A percentile compares a stretch with the other conserved stretches of the same genome.
phyloP scores from a whole-genome alignment of 306 rosid genomes.

The Vachellia collinsii region DNA sequence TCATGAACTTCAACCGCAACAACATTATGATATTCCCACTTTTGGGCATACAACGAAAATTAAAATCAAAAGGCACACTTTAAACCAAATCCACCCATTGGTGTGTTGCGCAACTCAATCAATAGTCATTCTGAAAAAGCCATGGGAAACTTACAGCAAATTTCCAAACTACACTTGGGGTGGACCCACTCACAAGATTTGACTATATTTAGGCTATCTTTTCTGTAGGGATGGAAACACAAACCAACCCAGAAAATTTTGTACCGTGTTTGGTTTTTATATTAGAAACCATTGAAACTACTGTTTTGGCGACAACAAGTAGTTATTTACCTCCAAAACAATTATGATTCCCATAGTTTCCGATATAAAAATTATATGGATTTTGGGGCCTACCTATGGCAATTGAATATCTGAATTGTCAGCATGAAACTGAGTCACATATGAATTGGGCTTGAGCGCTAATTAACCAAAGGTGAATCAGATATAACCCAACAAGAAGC shows the following conservation, averaged over 20 bases:
- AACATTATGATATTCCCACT: neutral
- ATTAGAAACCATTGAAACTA: neutral
- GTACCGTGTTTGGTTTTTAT: neutral
- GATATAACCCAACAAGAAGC: too few species aligned
- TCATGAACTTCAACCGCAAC: neutral
- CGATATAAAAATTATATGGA: neutral
- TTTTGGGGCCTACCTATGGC: neutral
- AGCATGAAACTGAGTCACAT: too few species aligned
- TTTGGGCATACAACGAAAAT: neutral
- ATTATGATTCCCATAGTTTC: neutral
- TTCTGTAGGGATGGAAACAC: constrained; percentile 18
- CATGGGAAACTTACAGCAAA: neutral
- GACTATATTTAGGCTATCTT: neutral
- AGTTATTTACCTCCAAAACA: neutral
- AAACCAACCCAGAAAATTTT: constrained; percentile 19
- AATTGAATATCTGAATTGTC: too few species aligned
- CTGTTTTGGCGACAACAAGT: neutral
- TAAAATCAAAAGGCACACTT: neutral
- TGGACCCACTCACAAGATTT: neutral
- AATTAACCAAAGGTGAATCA: too few species aligned
- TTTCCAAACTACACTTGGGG: neutral
- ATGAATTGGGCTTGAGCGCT: too few species aligned
- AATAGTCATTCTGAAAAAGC: constrained; percentile 5
- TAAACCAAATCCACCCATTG: neutral
- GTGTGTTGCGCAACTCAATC: neutral